These are phyloP conservation scores for Beauveria sp. DNA, from an alignment of 2,329 filamentous ascomycete species.

Conservation along the genomic window DNA sequence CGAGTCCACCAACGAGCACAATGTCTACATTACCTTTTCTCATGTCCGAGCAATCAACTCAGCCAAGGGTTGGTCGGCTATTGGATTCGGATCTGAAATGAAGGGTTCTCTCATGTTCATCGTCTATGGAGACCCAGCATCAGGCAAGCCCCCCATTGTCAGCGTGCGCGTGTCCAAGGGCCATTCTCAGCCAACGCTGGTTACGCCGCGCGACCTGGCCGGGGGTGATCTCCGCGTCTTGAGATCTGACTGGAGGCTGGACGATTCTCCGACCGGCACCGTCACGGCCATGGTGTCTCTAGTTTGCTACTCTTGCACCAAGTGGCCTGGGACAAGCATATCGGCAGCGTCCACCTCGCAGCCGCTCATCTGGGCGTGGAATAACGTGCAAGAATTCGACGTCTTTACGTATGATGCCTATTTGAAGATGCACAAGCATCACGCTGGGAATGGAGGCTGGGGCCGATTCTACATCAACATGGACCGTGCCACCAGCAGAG, in stretches of 20 bases:
- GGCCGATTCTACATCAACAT: slow-evolving; percentile 17
- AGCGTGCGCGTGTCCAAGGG: slow-evolving; percentile 14
- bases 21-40: slow-evolving; percentile 15
- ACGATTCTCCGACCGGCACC: not conserved
- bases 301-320: slow-evolving; percentile 19
- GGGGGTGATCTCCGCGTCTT: slow-evolving; percentile 13
- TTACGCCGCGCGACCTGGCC: not conserved
- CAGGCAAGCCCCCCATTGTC: slow-evolving; percentile 10
- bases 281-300: slow-evolving; percentile 14
- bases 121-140: slow-evolving; percentile 16
- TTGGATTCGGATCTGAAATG: slow-evolving; percentile 15
- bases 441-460: slow-evolving; percentile 12
- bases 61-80: slow-evolving; percentile 14
- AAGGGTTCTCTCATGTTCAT: slow-evolving; percentile 17
- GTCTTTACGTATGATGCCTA: slow-evolving; percentile 12
- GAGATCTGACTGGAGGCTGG: slow-evolving; percentile 10
- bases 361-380: slow-evolving; percentile 22
- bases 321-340: slow-evolving; percentile 15
- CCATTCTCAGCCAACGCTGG: slow-evolving; percentile 9
- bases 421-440: slow-evolving; percentile 13
- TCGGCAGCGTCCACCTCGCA: slow-evolving; percentile 15
- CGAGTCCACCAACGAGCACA: slow-evolving; percentile 14
- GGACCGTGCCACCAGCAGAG: slow-evolving; percentile 13
- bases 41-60: not conserved
- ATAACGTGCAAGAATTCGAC: slow-evolving; percentile 16